Percentiles rank a stretch among this genome's conserved stretches.
These are phyloP conservation scores for Saccharomyces hybrid DNA, from an alignment of 1,139 yeast genomes.

Conservation along the genomic window DNA sequence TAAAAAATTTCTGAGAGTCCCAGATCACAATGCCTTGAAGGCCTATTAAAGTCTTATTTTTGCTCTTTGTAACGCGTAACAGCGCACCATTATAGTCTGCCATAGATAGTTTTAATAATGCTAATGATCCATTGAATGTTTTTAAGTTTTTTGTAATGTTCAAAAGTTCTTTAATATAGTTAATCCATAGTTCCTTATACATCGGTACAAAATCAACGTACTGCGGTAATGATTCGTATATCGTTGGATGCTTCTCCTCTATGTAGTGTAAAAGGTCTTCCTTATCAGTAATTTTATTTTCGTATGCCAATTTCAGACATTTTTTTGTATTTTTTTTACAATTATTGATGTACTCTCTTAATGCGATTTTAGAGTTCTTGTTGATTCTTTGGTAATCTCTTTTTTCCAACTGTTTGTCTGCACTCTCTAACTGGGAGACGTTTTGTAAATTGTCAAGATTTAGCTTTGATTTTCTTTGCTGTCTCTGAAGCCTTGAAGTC, in stretches of 20 bases:
- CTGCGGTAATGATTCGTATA: conserved; percentile 20
- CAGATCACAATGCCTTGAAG: conserved; percentile 72
- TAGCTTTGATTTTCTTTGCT: conserved; percentile 14
- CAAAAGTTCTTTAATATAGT: conserved; percentile 28
- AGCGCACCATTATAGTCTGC: conserved; percentile 83
- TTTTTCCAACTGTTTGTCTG: conserved; percentile 1
- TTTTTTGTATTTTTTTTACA: conserved; percentile 12
- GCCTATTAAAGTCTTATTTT: conserved; percentile 56
- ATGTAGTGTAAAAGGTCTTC: conserved; percentile 13
- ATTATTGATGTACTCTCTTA: conserved; percentile 22
- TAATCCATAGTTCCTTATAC: conserved; percentile 29
- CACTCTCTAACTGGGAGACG: conserved; percentile 1
- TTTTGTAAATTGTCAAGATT: conserved; percentile 10
- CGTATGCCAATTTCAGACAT: conserved; percentile 18
- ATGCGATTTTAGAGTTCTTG: conserved; percentile 25
- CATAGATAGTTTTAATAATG: conserved; percentile 53
- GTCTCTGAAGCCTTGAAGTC: conserved; percentile 16
- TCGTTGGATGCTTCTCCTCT: conserved; percentile 12
- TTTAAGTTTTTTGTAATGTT: conserved; percentile 18
- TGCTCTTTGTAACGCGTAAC: conserved; percentile 51
- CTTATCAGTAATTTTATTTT: conserved; percentile 11
- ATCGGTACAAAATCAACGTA: conserved; percentile 23
- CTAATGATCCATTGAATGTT: conserved; percentile 16
- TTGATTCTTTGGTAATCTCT: conserved; percentile 22
- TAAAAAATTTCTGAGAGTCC: conserved; percentile 76